phyloP scores from a whole-genome alignment of 164 flowering plant genomes.

The Pachysandra terminalis region DNA sequence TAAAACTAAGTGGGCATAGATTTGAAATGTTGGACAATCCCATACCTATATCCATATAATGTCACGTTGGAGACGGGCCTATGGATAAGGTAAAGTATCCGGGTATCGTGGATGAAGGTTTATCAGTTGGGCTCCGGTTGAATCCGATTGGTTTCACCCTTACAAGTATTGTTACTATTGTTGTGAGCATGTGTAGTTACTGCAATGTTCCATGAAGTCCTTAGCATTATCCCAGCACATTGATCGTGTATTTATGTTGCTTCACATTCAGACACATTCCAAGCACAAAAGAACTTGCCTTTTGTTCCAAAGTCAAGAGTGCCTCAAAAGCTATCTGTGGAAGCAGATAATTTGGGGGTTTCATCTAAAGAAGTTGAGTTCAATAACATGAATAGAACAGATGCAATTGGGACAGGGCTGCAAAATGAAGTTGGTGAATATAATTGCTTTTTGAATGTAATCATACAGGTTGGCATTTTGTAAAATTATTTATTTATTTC shows the following conservation, averaged over 20 bases:
- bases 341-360: slow-evolving; percentile 24
- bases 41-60: no score
- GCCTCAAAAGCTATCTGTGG: slow-evolving; percentile 13
- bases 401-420: slow-evolving; percentile 68
- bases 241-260: slow-evolving; percentile 5
- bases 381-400: slow-evolving; percentile 24
- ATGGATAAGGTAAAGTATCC: no score
- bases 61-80: no score
- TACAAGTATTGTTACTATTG: background rate
- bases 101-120: no score
- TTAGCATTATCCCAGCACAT: background rate
- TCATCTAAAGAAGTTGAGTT: slow-evolving; percentile 21
- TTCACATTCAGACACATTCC: slow-evolving; percentile 45
- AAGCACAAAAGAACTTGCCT: slow-evolving; percentile 44
- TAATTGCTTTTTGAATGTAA: slow-evolving; percentile 95
- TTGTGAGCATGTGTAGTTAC: background rate
- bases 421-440: slow-evolving; percentile 96
- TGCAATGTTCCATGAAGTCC: slow-evolving; percentile 8
- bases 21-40: no score
- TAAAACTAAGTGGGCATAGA: no score
- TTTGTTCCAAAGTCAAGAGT: slow-evolving; percentile 25
- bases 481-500: background rate
- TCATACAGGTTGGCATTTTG: slow-evolving; percentile 73
- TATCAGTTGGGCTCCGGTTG: no score
- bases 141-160: no score